Evolutionary conservation across 192 early-diverging fungal genomes (phyloP).

Genomic region (Podila horticola): DNA sequence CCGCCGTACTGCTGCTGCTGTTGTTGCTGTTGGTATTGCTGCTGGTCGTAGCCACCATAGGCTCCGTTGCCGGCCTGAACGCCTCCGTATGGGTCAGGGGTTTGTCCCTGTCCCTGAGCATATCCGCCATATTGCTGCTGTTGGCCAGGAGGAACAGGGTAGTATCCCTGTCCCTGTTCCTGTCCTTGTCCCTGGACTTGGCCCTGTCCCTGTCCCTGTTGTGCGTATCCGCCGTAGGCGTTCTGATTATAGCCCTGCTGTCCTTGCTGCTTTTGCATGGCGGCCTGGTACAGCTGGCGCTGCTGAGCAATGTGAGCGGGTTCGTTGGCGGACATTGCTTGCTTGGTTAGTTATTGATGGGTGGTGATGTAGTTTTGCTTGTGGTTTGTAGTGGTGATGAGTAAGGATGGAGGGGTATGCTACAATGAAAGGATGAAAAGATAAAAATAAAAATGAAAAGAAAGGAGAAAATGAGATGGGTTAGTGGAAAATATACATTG

Average conservation of each 20-base stretch:
- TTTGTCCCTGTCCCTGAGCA: conserved; percentile 1
- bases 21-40: conserved; percentile 23
- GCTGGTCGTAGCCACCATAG: conserved; percentile 24
- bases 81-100: conserved; percentile 14
- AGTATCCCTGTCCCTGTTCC: no score
- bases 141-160: no score
- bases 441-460: not conserved
- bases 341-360: not conserved
- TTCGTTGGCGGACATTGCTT: conserved; percentile 38
- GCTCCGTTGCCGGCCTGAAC: conserved; percentile 4
- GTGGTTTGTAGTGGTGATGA: not conserved
- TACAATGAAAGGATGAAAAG: not conserved
- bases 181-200: conserved; percentile 15
- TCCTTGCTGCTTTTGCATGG: conserved; percentile 39
- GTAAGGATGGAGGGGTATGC: not conserved
- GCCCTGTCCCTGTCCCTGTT: conserved; percentile 24
- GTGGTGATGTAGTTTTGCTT: not conserved
- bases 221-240: conserved; percentile 28
- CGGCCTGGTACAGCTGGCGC: conserved; percentile 49
- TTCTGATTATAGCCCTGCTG: conserved; percentile 10
- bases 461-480: conserved; percentile 4
- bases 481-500: not conserved
- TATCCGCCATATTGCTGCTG: conserved; percentile 40
- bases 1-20: conserved; percentile 23
- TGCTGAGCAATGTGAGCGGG: conserved; percentile 51